A percentile compares a stretch with the other conserved stretches of the same genome.
phyloP scores from a whole-genome alignment of 352 stramenopile species.

The Globisporangium abappressorium region DNA sequence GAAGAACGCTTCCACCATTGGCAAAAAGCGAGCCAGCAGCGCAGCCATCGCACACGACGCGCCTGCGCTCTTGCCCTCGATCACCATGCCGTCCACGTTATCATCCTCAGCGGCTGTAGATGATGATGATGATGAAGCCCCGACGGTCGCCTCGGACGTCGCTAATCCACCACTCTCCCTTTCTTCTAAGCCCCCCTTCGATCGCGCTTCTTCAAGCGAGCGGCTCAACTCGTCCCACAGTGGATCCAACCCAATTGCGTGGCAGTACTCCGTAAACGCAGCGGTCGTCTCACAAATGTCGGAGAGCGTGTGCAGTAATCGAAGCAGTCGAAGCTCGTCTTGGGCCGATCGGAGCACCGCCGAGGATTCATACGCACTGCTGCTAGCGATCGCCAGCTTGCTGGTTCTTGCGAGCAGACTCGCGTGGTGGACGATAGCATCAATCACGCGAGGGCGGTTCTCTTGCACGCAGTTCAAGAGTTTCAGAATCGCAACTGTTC shows the following conservation, averaged over 20 bases:
- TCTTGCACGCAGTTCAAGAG: conserved; percentile 60
- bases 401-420: conserved; percentile 38
- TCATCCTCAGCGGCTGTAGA: conserved; percentile 65
- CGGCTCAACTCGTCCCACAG: conserved; percentile 78
- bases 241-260: conserved; percentile 61
- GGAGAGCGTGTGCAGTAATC: conserved; percentile 94
- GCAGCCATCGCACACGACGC: conserved; percentile 90
- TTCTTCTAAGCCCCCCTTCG: conserved; percentile 70
- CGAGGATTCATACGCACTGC: conserved; percentile 52
- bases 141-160: not conserved
- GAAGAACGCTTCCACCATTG: conserved; percentile 98
- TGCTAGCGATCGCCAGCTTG: conserved; percentile 10
- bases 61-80: conserved; percentile 85
- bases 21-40: conserved; percentile 96
- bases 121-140: not conserved
- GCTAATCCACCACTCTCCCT: conserved; percentile 23
- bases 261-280: conserved; percentile 70
- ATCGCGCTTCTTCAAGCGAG: conserved; percentile 73
- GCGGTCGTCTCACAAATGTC: conserved; percentile 71
- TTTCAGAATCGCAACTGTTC: conserved; percentile 76
- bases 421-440: conserved; percentile 64
- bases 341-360: conserved; percentile 76
- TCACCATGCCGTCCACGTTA: conserved; percentile 67
- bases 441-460: conserved; percentile 62
- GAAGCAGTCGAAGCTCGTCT: conserved; percentile 94